Percentiles rank a stretch among this genome's conserved stretches.
phyloP scores from a whole-genome alignment of 2,329 filamentous ascomycete genomes.

The Coniochaeta sp. region DNA sequence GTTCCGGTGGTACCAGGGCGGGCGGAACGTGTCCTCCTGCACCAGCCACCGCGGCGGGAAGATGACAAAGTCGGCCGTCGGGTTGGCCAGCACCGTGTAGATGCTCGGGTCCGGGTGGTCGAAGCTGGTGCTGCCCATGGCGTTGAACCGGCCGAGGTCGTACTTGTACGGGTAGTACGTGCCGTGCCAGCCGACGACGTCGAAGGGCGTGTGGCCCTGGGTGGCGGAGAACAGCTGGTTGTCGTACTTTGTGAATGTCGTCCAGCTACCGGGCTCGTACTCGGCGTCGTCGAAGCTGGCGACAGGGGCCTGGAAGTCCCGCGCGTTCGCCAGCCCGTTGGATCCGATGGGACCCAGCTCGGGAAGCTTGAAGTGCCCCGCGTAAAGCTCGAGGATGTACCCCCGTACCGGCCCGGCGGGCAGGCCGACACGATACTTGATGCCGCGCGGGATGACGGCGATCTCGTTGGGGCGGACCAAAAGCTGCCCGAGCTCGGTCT shows the following conservation, averaged over 20 bases:
- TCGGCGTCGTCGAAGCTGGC: constrained; percentile 50
- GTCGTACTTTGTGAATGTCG: constrained; percentile 54
- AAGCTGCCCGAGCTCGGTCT: constrained; percentile 56
- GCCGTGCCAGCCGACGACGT: constrained; percentile 68
- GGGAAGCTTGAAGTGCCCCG: constrained; percentile 50
- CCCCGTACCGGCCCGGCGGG: constrained; percentile 50
- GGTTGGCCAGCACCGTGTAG: constrained; percentile 58
- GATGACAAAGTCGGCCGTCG: constrained; percentile 57
- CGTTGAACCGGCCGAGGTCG: constrained; percentile 49
- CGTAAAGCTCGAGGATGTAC: constrained; percentile 55
- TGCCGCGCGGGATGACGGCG: constrained; percentile 54
- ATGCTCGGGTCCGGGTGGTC: constrained; percentile 63
- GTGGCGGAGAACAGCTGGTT: constrained; percentile 53
- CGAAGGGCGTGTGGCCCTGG: constrained; percentile 61
- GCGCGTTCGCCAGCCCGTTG: constrained; percentile 49
- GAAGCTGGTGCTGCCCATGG: constrained; percentile 48
- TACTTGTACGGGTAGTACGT: constrained; percentile 57
- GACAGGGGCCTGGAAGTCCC: constrained; percentile 55
- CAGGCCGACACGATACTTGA: constrained; percentile 29
- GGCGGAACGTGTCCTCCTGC: constrained; percentile 53
- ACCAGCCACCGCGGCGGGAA: constrained; percentile 63
- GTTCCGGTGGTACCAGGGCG: constrained; percentile 60
- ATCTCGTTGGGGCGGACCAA: constrained; percentile 59
- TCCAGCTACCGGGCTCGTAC: constrained; percentile 45
- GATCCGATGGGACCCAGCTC: constrained; percentile 53